A percentile compares a stretch with the other conserved stretches of the same genome.
Conservation (phyloP, 805 yeast genomes). For the Candida gorgasii region DNA sequence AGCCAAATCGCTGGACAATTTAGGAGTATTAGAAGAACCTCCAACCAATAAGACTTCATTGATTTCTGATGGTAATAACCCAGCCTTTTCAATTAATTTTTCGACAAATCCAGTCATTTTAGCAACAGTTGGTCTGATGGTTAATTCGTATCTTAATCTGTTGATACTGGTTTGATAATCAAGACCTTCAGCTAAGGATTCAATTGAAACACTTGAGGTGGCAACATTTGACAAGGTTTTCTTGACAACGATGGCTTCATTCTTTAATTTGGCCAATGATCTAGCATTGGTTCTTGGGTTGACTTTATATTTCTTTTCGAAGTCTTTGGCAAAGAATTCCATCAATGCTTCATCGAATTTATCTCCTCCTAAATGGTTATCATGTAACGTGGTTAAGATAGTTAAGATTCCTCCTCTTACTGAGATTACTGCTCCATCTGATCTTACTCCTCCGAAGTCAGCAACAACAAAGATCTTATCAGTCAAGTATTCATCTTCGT, state of each 20-base stretch:
- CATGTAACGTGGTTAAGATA: constrained; percentile 80
- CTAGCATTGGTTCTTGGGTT: constrained; percentile 81
- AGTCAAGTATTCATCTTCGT: constrained; percentile 48
- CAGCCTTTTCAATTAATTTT: constrained; percentile 75
- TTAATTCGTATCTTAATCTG: constrained; percentile 90
- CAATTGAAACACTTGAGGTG: constrained; percentile 88
- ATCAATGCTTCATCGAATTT: constrained; percentile 76
- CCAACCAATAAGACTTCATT: constrained; percentile 92
- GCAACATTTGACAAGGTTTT: constrained; percentile 90
- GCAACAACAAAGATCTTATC: constrained; percentile 89
- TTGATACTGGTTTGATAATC: constrained; percentile 93
- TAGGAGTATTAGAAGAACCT: constrained; percentile 91
- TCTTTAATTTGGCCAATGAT: constrained; percentile 83
- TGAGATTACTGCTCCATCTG: constrained; percentile 92
- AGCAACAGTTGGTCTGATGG: constrained; percentile 74
- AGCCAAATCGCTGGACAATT: constrained; percentile 74
- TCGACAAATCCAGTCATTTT: constrained; percentile 78
- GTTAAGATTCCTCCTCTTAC: constrained; percentile 94
- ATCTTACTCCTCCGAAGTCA: constrained; percentile 93
- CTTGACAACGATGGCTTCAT: constrained; percentile 81
- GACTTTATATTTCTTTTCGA: constrained; percentile 80
- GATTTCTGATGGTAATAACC: constrained; percentile 78
- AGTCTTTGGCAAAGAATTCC: constrained; percentile 89
- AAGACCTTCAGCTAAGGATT: constrained; percentile 88
- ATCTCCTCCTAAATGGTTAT: constrained; percentile 83